Evolutionary conservation across 2,329 filamentous ascomycete species (phyloP).

Genomic region (Akanthomyces dipterigenus): DNA sequence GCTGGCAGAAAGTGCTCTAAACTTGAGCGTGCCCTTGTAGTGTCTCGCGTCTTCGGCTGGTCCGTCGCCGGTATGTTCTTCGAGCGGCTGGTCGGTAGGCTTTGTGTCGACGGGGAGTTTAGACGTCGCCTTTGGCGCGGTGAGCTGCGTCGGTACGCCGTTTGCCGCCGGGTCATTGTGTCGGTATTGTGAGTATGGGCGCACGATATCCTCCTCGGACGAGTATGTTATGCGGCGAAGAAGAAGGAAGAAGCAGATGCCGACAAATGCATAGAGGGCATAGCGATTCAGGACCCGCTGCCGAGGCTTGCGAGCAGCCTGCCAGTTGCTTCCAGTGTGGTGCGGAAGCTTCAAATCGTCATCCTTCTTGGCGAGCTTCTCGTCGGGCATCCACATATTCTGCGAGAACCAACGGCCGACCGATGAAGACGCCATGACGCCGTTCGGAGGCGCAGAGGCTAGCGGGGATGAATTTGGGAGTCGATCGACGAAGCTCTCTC

Average conservation of each 20-base stretch:
- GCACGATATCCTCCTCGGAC: constrained; percentile 6
- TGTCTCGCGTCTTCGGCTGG: constrained; percentile 42
- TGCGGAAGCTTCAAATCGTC: constrained; percentile 38
- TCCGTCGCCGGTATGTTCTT: constrained; percentile 26
- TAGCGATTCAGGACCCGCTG: constrained; percentile 51
- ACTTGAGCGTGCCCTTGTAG: constrained; percentile 66
- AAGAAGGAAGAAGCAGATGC: constrained; percentile 55
- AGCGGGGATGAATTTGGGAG: not conserved
- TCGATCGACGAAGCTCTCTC: not conserved
- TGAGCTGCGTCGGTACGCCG: constrained; percentile 3
- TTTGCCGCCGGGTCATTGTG: not conserved
- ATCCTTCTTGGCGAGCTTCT: constrained; percentile 54
- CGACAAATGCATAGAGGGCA: constrained; percentile 37
- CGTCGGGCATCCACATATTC: constrained; percentile 43
- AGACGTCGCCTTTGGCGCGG: not conserved
- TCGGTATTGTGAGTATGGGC: constrained; percentile 4
- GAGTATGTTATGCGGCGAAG: constrained; percentile 24
- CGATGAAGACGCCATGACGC: constrained; percentile 4
- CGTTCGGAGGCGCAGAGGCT: not conserved
- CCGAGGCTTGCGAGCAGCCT: constrained; percentile 34
- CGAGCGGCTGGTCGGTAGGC: constrained; percentile 8
- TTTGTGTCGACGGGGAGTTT: not conserved
- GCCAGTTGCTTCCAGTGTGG: constrained; percentile 31
- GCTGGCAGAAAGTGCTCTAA: constrained; percentile 56
- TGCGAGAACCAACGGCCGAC: constrained; percentile 20